Percentiles rank a stretch among this genome's conserved stretches.
Conservation (phyloP, 139 green algal genomes). For the Chlorella sp. region DNA sequence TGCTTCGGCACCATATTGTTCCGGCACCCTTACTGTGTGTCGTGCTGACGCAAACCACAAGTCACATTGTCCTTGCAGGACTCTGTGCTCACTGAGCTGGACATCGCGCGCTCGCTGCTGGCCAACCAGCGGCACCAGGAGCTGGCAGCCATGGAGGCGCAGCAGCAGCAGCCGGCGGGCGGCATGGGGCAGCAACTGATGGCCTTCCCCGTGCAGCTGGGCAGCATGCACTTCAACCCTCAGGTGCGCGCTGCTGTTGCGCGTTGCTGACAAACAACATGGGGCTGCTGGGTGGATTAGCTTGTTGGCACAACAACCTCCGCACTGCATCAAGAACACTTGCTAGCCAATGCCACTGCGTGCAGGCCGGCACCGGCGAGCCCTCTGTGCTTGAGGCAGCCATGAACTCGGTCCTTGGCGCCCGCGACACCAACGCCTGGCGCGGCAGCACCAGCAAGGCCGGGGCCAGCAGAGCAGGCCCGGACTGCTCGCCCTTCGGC, state of each 20-base stretch:
- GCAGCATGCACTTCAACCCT: conserved; percentile 13
- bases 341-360: neutral
- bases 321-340: no score
- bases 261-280: no score
- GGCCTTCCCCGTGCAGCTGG: conserved; percentile 13
- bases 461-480: neutral
- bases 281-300: no score
- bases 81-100: conserved; percentile 27
- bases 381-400: neutral
- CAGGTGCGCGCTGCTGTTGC: neutral
- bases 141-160: neutral
- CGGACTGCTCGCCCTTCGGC: neutral
- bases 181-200: neutral
- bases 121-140: conserved; percentile 22
- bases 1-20: no score
- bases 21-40: no score
- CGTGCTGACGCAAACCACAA: no score
- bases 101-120: conserved; percentile 28
- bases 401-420: neutral
- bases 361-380: conserved; percentile 7
- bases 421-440: neutral
- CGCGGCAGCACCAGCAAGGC: neutral
- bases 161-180: no score
- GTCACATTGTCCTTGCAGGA: neutral
- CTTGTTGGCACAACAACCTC: no score